Base-by-base conservation (phyloP, 2,329 filamentous ascomycete genomes). In the Lasiodiplodia citricola region DNA sequence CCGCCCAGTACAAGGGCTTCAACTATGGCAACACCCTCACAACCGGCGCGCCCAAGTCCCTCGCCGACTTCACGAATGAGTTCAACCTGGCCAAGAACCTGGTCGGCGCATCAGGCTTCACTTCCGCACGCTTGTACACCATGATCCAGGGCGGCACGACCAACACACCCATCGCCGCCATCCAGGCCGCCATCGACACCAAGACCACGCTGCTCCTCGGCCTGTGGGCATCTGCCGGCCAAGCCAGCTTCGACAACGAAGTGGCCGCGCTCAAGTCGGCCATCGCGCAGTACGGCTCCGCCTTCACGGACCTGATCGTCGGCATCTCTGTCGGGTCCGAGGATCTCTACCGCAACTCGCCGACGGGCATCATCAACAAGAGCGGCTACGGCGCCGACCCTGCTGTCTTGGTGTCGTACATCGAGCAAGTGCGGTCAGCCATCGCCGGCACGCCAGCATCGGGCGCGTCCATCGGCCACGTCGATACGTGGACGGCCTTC, bases 261-360 rank as follows among this genome's bases (percentile, higher is more conserved):
- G 82, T 97, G 58, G 78, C 84, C 2, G 93, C 93, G 16, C 85
- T 97, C 60, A 87, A 87, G 78, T 81, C 84, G 54, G 92, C 93
- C 72, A 91, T 94, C 72, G 72, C 80, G 60, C 84, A 88, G 75
- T 94, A 93, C 78, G 92, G 92, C 68, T 80, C 82, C 11, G 82
- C 85, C 58, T 89, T 96, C 74, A 86, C 86, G 50, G 83, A 85
- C 68, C 83, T 91, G 21, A 88, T 97, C 54, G 90, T 89, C 68
- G 94, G 92, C 78, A 95, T 97, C 81, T 94, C 92, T 0, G 88
- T 97, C 66, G 94, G 94, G 71, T 92, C 87, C 72, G 94, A 97
- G 85, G 94, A 97, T 79, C 86, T 84, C 25, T 85, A 85, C 75
- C 74, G 80, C 71, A 82, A 77, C 82, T 92, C 92, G 0, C 86